Evolutionary conservation across 2,329 filamentous ascomycete species (phyloP).

Genomic region (Aspergillus brunneoviolaceus): DNA sequence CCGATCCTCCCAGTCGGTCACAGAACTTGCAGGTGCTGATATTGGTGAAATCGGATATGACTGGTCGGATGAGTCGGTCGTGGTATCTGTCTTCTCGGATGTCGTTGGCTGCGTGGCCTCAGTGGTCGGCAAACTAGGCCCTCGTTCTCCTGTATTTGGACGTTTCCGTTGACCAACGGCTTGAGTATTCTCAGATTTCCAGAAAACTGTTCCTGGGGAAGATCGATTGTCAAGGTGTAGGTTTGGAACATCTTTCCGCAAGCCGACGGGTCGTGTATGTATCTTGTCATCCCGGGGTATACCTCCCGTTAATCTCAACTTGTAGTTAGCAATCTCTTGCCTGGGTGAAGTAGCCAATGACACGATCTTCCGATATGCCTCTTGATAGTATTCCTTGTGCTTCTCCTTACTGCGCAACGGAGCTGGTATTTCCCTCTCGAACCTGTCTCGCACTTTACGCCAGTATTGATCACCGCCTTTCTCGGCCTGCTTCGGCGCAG

Average conservation of each 20-base stretch:
- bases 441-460: constrained; percentile 28
- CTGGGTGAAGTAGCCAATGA: constrained; percentile 24
- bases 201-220: constrained; percentile 21
- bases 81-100: constrained; percentile 20
- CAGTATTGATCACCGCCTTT: constrained; percentile 31
- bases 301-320: constrained; percentile 16
- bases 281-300: constrained; percentile 8
- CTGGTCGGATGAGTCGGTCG: constrained; percentile 26
- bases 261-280: constrained; percentile 29
- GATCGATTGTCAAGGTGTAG: constrained; percentile 29
- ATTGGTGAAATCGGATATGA: constrained; percentile 33
- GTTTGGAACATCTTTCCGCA: constrained; percentile 40
- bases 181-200: constrained; percentile 13
- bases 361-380: constrained; percentile 23
- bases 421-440: constrained; percentile 27
- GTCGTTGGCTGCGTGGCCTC: constrained; percentile 23
- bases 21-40: constrained; percentile 30
- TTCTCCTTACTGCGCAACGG: constrained; percentile 21
- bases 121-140: constrained; percentile 31
- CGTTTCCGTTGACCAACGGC: constrained; percentile 27
- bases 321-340: constrained; percentile 21
- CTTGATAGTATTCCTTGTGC: constrained; percentile 20
- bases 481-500: constrained; percentile 14
- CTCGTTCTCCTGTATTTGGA: constrained; percentile 37
- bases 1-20: constrained; percentile 40